Percentiles rank a stretch among this genome's conserved stretches.
These are phyloP conservation scores for Macrocystidia cucumis DNA, from an alignment of 1,284 basidiomycete genomes.

Conservation along the genomic window DNA sequence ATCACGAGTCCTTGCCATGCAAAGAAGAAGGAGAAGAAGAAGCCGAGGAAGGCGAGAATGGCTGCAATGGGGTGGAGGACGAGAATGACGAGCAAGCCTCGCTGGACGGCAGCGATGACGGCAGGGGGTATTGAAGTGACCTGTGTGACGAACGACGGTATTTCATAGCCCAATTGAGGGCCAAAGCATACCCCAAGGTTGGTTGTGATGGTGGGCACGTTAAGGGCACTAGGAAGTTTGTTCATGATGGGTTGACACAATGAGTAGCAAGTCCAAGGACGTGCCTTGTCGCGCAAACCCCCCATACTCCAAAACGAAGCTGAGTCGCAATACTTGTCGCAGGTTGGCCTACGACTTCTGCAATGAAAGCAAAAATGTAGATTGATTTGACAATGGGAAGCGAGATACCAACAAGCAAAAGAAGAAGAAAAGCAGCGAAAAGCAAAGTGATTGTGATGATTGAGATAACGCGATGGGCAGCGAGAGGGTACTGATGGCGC, in stretches of 20 bases:
- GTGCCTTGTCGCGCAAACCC: constrained; percentile 55
- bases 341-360: constrained; percentile 26
- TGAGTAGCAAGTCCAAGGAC: constrained; percentile 1
- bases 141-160: constrained; percentile 31
- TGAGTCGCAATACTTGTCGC: constrained; percentile 48
- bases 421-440: constrained; percentile 54
- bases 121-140: constrained; percentile 34
- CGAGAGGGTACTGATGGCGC: constrained; percentile 29
- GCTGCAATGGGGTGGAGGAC: constrained; percentile 59
- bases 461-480: constrained; percentile 38
- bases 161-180: constrained; percentile 48
- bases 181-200: constrained; percentile 42
- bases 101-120: constrained; percentile 37
- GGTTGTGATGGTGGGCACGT: constrained; percentile 17
- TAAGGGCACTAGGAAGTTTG: constrained; percentile 14
- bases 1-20: constrained; percentile 47
- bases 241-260: constrained; percentile 3
- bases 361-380: constrained; percentile 54
- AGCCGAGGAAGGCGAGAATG: constrained; percentile 45
- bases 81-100: constrained; percentile 49
- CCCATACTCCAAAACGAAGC: constrained; percentile 71
- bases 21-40: constrained; percentile 49
- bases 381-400: constrained; percentile 67
- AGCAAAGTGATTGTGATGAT: constrained; percentile 37
- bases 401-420: constrained; percentile 68